phyloP scores from a whole-genome alignment of 2,329 filamentous ascomycete genomes.

The Diaporthe nobilis region DNA sequence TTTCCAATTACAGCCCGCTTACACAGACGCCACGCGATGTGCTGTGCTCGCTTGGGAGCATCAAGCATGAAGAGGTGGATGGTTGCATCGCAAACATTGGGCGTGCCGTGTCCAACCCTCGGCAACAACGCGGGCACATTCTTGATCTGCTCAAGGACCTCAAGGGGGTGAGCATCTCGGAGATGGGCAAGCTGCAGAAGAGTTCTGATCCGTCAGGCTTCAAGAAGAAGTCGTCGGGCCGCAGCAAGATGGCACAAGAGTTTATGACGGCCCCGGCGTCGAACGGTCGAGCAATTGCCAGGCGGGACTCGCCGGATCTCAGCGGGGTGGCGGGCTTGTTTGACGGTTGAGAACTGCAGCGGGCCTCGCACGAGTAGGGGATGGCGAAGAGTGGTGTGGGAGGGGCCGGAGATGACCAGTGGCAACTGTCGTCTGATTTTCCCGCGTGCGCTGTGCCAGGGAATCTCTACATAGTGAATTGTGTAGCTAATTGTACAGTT shows the following conservation, averaged over 20 bases:
- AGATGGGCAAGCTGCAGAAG: constrained; percentile 86
- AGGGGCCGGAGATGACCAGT: background rate
- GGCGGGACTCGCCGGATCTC: constrained; percentile 61
- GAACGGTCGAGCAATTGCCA: constrained; percentile 45
- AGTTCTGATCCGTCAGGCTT: constrained; percentile 48
- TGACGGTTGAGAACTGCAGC: constrained; percentile 39
- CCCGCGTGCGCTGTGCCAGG: constrained; percentile 12
- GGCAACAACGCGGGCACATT: constrained; percentile 85
- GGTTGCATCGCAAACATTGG: constrained; percentile 73
- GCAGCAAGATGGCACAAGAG: constrained; percentile 75
- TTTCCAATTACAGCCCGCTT: constrained; percentile 79
- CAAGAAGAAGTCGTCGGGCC: constrained; percentile 43
- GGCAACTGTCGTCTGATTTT: constrained; percentile 23
- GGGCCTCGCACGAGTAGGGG: background rate
- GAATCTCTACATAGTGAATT: constrained; percentile 13
- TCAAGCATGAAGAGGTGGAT: constrained; percentile 78
- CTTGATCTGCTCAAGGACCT: constrained; percentile 88
- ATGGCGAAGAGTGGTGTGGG: background rate
- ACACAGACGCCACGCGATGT: constrained; percentile 81
- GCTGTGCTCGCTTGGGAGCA: constrained; percentile 84
- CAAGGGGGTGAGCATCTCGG: constrained; percentile 91
- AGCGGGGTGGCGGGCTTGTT: constrained; percentile 70
- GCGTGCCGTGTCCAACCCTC: constrained; percentile 71
- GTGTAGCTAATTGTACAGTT: constrained; percentile 31
- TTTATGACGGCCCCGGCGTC: constrained; percentile 72